A percentile compares a stretch with the other conserved stretches of the same genome.
These are phyloP conservation scores for Colletotrichum camelliae DNA, from an alignment of 2,329 filamentous ascomycete genomes.

Conservation along the genomic window DNA sequence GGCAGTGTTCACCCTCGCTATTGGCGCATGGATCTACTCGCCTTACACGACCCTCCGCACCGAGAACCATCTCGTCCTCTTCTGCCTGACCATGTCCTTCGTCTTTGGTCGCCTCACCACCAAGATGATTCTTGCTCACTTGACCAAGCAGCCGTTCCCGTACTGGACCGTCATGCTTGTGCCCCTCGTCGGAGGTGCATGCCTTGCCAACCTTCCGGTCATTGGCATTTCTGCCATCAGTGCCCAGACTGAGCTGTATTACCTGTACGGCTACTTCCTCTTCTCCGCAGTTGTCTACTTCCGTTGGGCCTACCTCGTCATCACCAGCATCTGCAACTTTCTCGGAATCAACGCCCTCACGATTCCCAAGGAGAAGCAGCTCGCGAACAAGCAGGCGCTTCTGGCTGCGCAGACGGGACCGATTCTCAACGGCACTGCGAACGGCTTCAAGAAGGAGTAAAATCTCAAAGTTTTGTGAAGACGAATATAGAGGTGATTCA, in stretches of 20 bases:
- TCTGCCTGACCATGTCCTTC: constrained; percentile 93
- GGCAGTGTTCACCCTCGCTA: constrained; percentile 76
- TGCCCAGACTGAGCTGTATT: constrained; percentile 73
- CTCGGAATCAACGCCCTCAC: constrained; percentile 95
- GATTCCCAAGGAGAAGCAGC: constrained; percentile 70
- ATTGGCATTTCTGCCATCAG: constrained; percentile 74
- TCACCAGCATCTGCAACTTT: constrained; percentile 89
- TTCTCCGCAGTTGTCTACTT: constrained; percentile 89
- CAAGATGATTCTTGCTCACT: constrained; percentile 96
- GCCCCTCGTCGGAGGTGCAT: constrained; percentile 84
- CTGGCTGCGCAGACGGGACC: constrained; percentile 34
- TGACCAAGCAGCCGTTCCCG: constrained; percentile 92
- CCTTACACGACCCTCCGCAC: constrained; percentile 82
- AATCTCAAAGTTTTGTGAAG: neutral
- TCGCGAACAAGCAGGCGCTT: constrained; percentile 55
- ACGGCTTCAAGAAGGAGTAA: constrained; percentile 32
- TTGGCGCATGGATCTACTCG: constrained; percentile 86
- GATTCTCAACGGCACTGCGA: constrained; percentile 27
- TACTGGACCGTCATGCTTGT: constrained; percentile 94
- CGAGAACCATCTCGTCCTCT: constrained; percentile 89
- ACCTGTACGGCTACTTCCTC: constrained; percentile 83
- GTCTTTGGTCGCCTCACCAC: constrained; percentile 98
- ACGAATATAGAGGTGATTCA: neutral
- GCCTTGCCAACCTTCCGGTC: constrained; percentile 82
- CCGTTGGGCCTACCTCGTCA: constrained; percentile 90